phyloP scores from a whole-genome alignment of 768 basidiomycete genomes.

The Boletus sp. region DNA sequence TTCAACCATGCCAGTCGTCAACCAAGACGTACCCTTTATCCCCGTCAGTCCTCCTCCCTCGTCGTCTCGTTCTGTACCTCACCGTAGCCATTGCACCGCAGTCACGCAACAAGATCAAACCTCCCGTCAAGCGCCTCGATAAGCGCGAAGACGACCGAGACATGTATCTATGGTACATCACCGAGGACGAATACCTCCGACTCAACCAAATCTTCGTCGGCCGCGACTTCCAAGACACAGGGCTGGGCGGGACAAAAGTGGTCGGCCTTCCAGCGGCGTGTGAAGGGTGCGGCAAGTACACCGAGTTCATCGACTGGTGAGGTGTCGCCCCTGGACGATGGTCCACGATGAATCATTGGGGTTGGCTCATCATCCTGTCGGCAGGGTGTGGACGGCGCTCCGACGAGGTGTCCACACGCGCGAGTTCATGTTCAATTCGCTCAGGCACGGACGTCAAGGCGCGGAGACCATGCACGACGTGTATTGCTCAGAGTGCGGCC shows the following conservation, averaged over 20 bases:
- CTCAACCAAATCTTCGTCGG: conserved; percentile 12
- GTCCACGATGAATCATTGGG: no score
- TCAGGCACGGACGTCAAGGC: conserved; percentile 11
- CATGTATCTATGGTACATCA: conserved; percentile 16
- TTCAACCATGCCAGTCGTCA: conserved; percentile 5
- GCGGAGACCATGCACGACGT: conserved; percentile 19
- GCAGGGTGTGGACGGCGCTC: conserved; percentile 19
- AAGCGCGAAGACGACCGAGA: neutral
- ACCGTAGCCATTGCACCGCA: neutral
- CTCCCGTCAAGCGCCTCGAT: conserved; percentile 1
- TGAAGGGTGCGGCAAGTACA: conserved; percentile 15
- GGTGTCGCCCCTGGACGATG: neutral
- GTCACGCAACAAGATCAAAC: conserved; percentile 8
- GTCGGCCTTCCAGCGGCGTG: conserved; percentile 7
- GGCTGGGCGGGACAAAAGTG: conserved; percentile 13
- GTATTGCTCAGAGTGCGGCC: conserved; percentile 18
- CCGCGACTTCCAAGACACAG: conserved; percentile 12
- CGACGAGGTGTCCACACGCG: conserved; percentile 16
- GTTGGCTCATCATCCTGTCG: no score
- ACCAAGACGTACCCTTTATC: conserved; percentile 6
- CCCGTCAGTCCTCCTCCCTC: conserved; percentile 1
- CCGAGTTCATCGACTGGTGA: conserved; percentile 15
- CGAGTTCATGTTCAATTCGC: conserved; percentile 16
- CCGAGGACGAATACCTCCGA: conserved; percentile 16
- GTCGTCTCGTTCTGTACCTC: neutral